These are phyloP conservation scores for Rhynchospora pubera DNA, from an alignment of 176 grass and related monocot genomes.

Conservation along the genomic window DNA sequence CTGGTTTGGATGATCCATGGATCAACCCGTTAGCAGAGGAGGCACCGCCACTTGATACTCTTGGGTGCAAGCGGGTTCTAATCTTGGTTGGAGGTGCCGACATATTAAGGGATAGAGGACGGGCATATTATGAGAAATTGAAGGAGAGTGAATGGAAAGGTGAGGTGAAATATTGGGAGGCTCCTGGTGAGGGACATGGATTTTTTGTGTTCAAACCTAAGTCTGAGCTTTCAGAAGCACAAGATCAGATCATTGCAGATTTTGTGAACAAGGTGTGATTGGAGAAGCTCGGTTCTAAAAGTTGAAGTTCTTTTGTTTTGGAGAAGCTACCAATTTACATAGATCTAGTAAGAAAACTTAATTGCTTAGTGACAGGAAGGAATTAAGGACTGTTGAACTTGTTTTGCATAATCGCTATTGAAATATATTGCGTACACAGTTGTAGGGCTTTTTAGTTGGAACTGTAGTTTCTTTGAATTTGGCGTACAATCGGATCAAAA, in stretches of 20 bases:
- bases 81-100: slow-evolving; percentile 28
- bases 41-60: slow-evolving; percentile 17
- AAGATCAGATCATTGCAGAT: slow-evolving; percentile 5
- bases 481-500: no score
- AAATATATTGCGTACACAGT: not conserved
- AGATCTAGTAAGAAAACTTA: not conserved
- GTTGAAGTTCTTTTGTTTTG: not conserved
- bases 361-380: not conserved
- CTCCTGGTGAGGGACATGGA: slow-evolving; percentile 29
- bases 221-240: slow-evolving; percentile 26
- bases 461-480: no score
- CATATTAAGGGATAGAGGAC: slow-evolving; percentile 22
- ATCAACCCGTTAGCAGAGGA: slow-evolving; percentile 33
- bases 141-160: slow-evolving; percentile 42
- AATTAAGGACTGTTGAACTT: not conserved
- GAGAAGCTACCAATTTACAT: not conserved
- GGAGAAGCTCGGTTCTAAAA: not conserved
- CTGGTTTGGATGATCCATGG: slow-evolving; percentile 39
- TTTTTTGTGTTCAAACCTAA: slow-evolving; percentile 38
- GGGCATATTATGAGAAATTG: slow-evolving; percentile 36
- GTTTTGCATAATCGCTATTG: not conserved
- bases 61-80: slow-evolving; percentile 40
- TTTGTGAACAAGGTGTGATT: slow-evolving; percentile 8
- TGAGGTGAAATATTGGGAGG: slow-evolving; percentile 27
- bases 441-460: no score